These are phyloP conservation scores for Xenoacremonium recifei DNA, from an alignment of 2,329 filamentous ascomycete genomes.

Conservation along the genomic window DNA sequence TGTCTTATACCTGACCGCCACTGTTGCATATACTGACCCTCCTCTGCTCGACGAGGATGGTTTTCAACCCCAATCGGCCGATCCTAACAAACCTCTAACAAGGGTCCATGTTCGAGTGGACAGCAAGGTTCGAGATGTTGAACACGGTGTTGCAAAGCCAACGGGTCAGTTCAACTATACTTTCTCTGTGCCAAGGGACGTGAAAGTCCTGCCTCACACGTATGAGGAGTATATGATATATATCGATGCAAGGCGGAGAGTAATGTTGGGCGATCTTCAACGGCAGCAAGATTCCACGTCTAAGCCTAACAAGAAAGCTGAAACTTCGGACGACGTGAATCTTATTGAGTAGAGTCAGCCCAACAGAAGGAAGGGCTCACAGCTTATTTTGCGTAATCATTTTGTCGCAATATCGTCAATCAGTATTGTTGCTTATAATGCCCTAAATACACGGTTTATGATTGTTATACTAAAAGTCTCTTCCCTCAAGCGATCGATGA, in stretches of 20 bases:
- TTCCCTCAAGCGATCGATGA: too few relatives aligned
- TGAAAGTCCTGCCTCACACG: conserved; percentile 27
- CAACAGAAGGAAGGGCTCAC: too few relatives aligned
- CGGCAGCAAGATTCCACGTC: conserved; percentile 13
- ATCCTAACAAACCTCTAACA: conserved; percentile 24
- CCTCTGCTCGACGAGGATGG: conserved; percentile 28
- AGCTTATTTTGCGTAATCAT: too few relatives aligned
- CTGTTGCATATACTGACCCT: conserved; percentile 29
- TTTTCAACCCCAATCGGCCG: conserved; percentile 17
- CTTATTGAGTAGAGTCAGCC: conserved; percentile 18
- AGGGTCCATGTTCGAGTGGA: conserved; percentile 29
- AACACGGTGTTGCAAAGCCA: conserved; percentile 27
- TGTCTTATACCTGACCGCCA: conserved; percentile 27
- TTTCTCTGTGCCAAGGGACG: conserved; percentile 26
- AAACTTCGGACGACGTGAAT: conserved; percentile 10
- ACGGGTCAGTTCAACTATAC: conserved; percentile 32
- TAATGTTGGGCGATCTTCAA: conserved; percentile 21
- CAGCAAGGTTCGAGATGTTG: conserved; percentile 29
- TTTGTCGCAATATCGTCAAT: too few relatives aligned
- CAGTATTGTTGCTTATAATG: too few relatives aligned
- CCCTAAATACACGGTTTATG: too few relatives aligned
- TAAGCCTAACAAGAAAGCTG: conserved; percentile 2
- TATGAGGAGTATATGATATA: conserved; percentile 32
- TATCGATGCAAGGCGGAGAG: conserved; percentile 27
- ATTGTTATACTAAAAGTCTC: too few relatives aligned